Conservation (phyloP, 2,329 filamentous ascomycete genomes). For the Rachicladosporium sp. region DNA sequence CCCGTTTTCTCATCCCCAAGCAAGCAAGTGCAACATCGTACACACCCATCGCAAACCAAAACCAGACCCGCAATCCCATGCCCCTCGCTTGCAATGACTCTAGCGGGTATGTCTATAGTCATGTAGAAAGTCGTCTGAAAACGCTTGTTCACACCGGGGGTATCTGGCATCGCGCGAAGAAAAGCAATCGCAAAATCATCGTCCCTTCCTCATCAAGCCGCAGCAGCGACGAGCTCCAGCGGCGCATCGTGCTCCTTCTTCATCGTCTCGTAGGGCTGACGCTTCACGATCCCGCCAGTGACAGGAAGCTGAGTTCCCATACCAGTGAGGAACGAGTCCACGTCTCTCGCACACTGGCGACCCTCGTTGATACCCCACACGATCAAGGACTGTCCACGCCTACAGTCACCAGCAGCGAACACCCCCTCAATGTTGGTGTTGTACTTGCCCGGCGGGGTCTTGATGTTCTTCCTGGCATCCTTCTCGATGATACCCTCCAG, state of each 20-base stretch:
- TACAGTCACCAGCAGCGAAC: conserved; percentile 90
- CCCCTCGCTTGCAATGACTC: no score
- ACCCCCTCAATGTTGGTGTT: conserved; percentile 77
- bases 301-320: conserved; percentile 67
- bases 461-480: conserved; percentile 88
- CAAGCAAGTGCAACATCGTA: no score
- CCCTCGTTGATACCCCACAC: conserved; percentile 99
- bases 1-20: no score
- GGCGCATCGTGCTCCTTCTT: conserved; percentile 27
- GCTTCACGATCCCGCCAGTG: conserved; percentile 85
- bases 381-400: conserved; percentile 87
- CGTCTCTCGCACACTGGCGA: conserved; percentile 80
- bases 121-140: no score
- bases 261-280: conserved; percentile 60
- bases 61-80: no score
- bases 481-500: conserved; percentile 82
- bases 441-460: conserved; percentile 81
- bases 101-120: no score
- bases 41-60: no score
- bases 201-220: conserved; percentile 14
- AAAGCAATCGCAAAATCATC: no score
- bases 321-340: conserved; percentile 75
- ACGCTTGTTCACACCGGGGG: no score
- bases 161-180: no score
- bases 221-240: conserved; percentile 26